Conservation (phyloP, 176 grass and related monocot genomes). For the Puya raimondii region DNA sequence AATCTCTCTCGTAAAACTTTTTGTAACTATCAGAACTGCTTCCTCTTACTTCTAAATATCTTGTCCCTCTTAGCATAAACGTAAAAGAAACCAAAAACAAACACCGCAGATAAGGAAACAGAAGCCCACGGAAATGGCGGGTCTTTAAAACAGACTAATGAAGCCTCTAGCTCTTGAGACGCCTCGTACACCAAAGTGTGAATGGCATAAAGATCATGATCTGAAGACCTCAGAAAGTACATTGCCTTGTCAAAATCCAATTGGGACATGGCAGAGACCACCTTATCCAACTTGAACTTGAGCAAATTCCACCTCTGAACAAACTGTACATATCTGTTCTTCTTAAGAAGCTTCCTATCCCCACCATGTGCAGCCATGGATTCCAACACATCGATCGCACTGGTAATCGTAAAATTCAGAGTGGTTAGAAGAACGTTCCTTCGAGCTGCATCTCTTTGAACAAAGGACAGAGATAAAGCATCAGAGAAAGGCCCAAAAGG, state of each 20-base stretch:
- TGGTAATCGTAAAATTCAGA: constrained; percentile 77
- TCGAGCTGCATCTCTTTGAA: constrained; percentile 77
- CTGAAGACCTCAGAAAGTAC: constrained; percentile 67
- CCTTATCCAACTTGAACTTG: constrained; percentile 80
- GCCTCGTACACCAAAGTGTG: constrained; percentile 76
- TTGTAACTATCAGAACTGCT: constrained; percentile 49
- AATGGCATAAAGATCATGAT: constrained; percentile 86
- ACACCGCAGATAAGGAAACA: constrained; percentile 56
- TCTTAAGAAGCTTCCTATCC: constrained; percentile 66
- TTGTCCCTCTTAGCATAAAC: constrained; percentile 60
- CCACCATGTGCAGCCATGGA: constrained; percentile 74
- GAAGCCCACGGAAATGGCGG: constrained; percentile 85
- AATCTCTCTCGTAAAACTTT: neutral
- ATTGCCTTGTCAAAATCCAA: constrained; percentile 89
- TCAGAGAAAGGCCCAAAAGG: constrained; percentile 92
- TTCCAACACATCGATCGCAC: constrained; percentile 54
- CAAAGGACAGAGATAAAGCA: constrained; percentile 82
- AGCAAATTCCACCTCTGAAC: constrained; percentile 92
- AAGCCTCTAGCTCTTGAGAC: constrained; percentile 79
- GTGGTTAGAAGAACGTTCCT: constrained; percentile 85
- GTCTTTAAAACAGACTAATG: constrained; percentile 80
- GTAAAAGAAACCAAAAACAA: constrained; percentile 81
- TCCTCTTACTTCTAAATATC: constrained; percentile 82
- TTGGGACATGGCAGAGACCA: constrained; percentile 68
- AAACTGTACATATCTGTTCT: constrained; percentile 82